Evolutionary conservation across 179 eudicot species (phyloP), one percentile per base, ranked within the genome.

Genomic region (Corrigiola litoralis): DNA sequence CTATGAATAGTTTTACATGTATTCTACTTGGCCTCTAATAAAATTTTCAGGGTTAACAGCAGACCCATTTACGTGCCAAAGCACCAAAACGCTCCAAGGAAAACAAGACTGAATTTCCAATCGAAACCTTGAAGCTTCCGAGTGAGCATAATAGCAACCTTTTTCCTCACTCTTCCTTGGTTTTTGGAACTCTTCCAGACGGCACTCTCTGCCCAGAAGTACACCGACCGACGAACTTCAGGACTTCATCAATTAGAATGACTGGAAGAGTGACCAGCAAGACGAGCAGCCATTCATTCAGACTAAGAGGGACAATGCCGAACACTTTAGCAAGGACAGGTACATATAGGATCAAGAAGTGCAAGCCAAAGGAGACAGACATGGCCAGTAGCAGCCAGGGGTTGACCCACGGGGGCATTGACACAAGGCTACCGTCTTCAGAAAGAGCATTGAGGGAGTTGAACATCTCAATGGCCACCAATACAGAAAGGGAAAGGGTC

Each of bases 351-450:
- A 89, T 87, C 81, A 89, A 51, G 74, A 87, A 87, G 61, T 89
- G 96, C 71, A 89, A 59, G 21, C 88, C 96, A 47, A 92, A 89
- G 1, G 98, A 92, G 69, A 89, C 56, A 0, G 90, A 92, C 98
- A 92, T 92, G 7, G 98, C 98, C 68, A 85, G 31, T 47, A 89
- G 87, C 13, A 92, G 91, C 84, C 85, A 87, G 0, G 96, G 96
- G 78, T 92, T 92, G 61, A 85, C 95, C 98, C 98, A 92, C 14
- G 98, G 98, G 20, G 98, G 98, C 98, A 92, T 87, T 14, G 95
- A 42, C 64, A 92, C 58, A n/a, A 92, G 90, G 58, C 96, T 92
- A 10, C 85, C 89, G 34, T 92, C 98, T 63, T 92, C 98, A 0
- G 98, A 92, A 50, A 92, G 87, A 20, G 96, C 98, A 61, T 92